Conservation (phyloP, 257 asterid genomes). For the Solanum dulcamara region DNA sequence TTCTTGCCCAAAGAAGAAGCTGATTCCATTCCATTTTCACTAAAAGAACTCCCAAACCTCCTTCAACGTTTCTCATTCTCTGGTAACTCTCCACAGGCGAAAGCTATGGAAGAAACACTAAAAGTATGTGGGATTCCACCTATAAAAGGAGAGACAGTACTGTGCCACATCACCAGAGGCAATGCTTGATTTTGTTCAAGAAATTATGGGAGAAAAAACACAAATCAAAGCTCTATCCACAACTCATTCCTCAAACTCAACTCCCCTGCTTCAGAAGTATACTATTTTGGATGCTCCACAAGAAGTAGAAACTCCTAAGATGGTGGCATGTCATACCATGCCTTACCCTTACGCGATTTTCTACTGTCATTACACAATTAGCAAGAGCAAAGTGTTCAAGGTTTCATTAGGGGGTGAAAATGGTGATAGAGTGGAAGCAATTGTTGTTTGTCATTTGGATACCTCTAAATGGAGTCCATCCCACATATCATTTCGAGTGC, state of each 20-base stretch:
- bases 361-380: constrained; percentile 53
- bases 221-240: constrained; percentile 33
- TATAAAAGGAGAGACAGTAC: constrained; percentile 47
- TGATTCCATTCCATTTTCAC: constrained; percentile 50
- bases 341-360: constrained; percentile 57
- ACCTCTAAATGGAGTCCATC: constrained; percentile 59
- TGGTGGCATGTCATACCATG: constrained; percentile 64
- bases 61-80: constrained; percentile 39
- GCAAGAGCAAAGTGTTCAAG: constrained; percentile 33
- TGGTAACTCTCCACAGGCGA: constrained; percentile 55
- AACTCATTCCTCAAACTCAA: constrained; percentile 14
- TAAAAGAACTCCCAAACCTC: constrained; percentile 25
- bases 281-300: constrained; percentile 18
- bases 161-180: constrained; percentile 61
- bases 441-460: constrained; percentile 79
- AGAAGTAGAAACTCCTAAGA: constrained; percentile 26
- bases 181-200: constrained; percentile 41
- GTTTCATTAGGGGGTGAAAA: constrained; percentile 37
- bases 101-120: constrained; percentile 53
- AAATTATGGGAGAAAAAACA: constrained; percentile 21
- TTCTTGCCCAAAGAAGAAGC: constrained; percentile 41
- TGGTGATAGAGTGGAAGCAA: constrained; percentile 45
- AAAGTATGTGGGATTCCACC: constrained; percentile 45
- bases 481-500: constrained; percentile 50
- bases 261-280: constrained; percentile 29